These are phyloP conservation scores for Leishmania turanica DNA, from an alignment of 208 protist species.

Conservation along the genomic window DNA sequence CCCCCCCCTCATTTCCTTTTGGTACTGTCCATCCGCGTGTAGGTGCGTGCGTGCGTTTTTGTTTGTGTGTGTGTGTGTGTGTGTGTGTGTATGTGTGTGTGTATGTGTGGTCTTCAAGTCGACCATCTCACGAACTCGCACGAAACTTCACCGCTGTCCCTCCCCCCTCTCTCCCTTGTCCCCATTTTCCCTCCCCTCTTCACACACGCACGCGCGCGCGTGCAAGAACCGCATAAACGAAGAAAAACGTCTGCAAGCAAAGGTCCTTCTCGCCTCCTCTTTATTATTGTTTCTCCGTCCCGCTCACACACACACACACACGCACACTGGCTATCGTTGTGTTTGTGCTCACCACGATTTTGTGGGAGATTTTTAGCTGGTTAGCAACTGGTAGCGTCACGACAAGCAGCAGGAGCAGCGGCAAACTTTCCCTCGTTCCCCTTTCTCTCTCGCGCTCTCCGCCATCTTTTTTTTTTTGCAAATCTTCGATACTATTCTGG, in stretches of 20 bases:
- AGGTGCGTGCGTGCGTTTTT: not conserved
- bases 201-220: not conserved
- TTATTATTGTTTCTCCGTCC: not conserved
- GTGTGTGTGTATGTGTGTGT: not conserved
- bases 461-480: not conserved
- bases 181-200: not conserved
- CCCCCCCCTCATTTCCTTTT: not conserved
- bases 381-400: not conserved
- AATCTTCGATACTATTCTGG: too few species aligned
- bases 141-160: not conserved
- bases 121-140: not conserved
- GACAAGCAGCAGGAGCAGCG: not conserved
- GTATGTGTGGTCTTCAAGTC: not conserved
- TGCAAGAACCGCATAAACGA: not conserved
- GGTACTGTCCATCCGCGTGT: not conserved
- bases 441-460: not conserved
- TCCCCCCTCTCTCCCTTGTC: not conserved
- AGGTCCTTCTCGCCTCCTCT: not conserved
- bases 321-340: constrained; percentile 7
- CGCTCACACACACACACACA: not conserved
- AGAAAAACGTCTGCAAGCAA: not conserved
- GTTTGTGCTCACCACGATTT: not conserved
- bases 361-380: not conserved
- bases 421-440: not conserved
- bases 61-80: not conserved